Evolutionary conservation across 1,284 basidiomycete genomes (phyloP).

Genomic region (Naganishia albida): DNA sequence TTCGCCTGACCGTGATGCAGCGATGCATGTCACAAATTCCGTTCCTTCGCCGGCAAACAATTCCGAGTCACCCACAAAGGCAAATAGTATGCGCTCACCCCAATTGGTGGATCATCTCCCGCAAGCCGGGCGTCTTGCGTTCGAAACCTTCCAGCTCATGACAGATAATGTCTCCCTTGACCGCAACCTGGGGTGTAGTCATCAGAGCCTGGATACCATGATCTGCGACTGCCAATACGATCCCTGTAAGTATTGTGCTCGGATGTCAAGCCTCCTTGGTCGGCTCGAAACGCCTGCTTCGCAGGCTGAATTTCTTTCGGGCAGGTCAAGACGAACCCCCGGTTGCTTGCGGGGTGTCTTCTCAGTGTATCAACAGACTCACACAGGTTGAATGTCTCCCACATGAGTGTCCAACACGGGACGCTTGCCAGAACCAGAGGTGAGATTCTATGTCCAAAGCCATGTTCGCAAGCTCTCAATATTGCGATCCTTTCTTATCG

Average conservation of each 20-base stretch:
- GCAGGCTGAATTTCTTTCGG: background rate
- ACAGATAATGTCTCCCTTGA: constrained; percentile 82
- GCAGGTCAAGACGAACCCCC: constrained; percentile 60
- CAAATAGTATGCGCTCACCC: background rate
- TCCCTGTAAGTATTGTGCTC: constrained; percentile 64
- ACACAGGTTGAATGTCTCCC: constrained; percentile 94
- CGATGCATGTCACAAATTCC: no score
- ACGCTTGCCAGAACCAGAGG: constrained; percentile 90
- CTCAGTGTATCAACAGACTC: constrained; percentile 95
- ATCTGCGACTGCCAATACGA: constrained; percentile 86
- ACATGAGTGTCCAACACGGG: constrained; percentile 80
- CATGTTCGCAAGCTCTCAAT: background rate
- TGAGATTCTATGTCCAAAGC: constrained; percentile 52
- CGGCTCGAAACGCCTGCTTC: no score
- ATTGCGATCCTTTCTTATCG: background rate
- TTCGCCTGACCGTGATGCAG: no score
- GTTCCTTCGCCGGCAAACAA: no score
- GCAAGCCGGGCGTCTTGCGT: constrained; percentile 70
- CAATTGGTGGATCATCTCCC: constrained; percentile 74
- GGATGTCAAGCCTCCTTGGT: constrained; percentile 4
- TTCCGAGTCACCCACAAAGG: background rate
- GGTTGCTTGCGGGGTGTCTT: constrained; percentile 79
- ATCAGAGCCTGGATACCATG: constrained; percentile 87
- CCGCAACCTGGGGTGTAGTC: constrained; percentile 78
- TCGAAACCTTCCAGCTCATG: constrained; percentile 73